These are phyloP conservation scores for Stylosanthes scabra DNA, from an alignment of 331 rosid species.

Conservation along the genomic window DNA sequence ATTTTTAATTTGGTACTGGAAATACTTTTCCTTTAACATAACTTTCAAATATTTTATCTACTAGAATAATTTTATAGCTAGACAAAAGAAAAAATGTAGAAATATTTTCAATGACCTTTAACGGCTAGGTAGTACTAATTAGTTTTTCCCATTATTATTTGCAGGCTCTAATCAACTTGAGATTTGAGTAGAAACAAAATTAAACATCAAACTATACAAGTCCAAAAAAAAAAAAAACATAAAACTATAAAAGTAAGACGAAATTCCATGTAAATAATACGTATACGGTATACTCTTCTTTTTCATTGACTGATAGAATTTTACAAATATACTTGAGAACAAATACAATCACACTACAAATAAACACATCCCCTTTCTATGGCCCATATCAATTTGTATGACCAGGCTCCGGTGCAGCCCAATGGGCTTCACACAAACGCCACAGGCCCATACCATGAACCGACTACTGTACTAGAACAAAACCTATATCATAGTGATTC, in stretches of 20 bases:
- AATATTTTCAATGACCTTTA: no score
- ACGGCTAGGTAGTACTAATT: no score
- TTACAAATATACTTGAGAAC: background rate
- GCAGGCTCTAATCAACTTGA: no score
- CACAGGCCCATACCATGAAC: slow-evolving; percentile 42
- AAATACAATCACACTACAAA: background rate
- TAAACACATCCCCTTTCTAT: background rate
- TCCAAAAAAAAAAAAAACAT: no score
- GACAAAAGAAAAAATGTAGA: no score
- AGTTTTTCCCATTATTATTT: no score
- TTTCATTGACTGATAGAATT: slow-evolving; percentile 9
- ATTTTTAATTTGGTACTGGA: no score
- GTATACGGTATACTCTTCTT: background rate
- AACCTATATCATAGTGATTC: background rate
- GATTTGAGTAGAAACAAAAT: background rate
- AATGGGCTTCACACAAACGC: slow-evolving; percentile 38
- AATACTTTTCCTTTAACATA: no score
- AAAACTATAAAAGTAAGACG: no score
- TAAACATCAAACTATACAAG: no score
- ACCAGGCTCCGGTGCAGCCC: slow-evolving; percentile 35
- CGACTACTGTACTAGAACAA: background rate
- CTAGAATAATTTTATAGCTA: no score
- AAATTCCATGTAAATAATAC: background rate
- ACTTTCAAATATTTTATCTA: no score
- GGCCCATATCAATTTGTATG: slow-evolving; percentile 29